These are phyloP conservation scores for Aspergillus piperis DNA, from an alignment of 2,329 filamentous ascomycete genomes.

Conservation along the genomic window DNA sequence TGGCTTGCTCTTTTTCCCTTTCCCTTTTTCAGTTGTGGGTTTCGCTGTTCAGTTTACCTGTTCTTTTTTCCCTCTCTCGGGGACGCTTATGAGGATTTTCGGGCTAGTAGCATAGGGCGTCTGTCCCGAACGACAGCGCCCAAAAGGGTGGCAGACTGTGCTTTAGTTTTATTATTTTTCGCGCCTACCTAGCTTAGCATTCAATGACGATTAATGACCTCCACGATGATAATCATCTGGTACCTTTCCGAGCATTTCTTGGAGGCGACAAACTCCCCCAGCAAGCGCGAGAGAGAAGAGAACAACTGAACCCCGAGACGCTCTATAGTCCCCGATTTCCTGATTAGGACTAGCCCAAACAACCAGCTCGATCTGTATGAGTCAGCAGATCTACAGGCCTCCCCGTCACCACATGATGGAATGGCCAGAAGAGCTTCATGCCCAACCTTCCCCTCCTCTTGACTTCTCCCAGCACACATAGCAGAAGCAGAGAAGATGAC, in stretches of 20 bases:
- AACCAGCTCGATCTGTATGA: background rate
- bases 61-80: background rate
- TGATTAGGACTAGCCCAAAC: background rate
- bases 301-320: background rate
- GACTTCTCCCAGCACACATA: background rate
- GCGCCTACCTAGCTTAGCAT: background rate
- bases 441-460: background rate
- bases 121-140: constrained; percentile 4
- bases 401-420: background rate
- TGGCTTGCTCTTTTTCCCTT: constrained; percentile 6
- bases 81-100: constrained; percentile 2
- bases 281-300: background rate
- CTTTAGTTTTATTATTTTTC: background rate
- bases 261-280: too few species aligned
- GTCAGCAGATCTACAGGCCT: constrained; percentile 5
- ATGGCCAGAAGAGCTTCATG: background rate
- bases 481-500: constrained; percentile 20
- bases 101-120: constrained; percentile 12
- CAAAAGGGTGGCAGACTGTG: constrained; percentile 14
- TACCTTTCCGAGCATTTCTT: background rate
- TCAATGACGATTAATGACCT: constrained; percentile 4
- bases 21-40: constrained; percentile 1
- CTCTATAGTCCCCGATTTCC: background rate
- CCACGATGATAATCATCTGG: background rate
- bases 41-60: background rate